These are phyloP conservation scores for Protomyces pachydermus DNA, from an alignment of 1,139 yeast genomes.

Conservation along the genomic window DNA sequence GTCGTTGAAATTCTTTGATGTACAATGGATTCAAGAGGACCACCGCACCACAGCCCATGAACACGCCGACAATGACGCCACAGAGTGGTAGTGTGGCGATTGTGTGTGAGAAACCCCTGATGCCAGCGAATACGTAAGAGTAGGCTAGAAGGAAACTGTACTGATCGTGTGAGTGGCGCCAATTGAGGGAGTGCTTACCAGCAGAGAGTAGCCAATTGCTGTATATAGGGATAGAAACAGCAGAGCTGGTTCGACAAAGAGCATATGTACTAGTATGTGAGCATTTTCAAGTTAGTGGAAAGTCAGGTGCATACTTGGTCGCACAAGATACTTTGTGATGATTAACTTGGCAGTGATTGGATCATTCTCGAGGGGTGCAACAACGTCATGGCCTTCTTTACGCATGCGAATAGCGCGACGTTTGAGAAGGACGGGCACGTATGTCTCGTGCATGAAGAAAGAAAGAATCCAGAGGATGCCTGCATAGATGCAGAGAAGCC, in stretches of 20 bases:
- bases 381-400: constrained; percentile 45
- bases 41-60: constrained; percentile 40
- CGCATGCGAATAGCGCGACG: constrained; percentile 47
- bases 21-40: constrained; percentile 38
- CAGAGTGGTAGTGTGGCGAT: constrained; percentile 41
- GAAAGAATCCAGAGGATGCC: constrained; percentile 46
- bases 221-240: constrained; percentile 33
- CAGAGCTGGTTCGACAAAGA: constrained; percentile 57
- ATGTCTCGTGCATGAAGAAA: constrained; percentile 51
- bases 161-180: neutral
- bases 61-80: constrained; percentile 49
- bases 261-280: constrained; percentile 35
- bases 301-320: constrained; percentile 46
- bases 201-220: neutral
- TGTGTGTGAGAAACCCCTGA: neutral
- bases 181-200: neutral
- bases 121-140: neutral
- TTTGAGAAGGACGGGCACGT: constrained; percentile 52
- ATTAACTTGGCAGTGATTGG: neutral
- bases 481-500: constrained; percentile 42
- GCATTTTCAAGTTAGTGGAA: neutral
- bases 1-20: constrained; percentile 52
- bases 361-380: neutral
- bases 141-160: constrained; percentile 1
- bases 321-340: constrained; percentile 38